Evolutionary conservation across 352 stramenopile genomes (phyloP), one percentile per base, ranked within the genome.

Genomic region (Pythium angustatum): DNA sequence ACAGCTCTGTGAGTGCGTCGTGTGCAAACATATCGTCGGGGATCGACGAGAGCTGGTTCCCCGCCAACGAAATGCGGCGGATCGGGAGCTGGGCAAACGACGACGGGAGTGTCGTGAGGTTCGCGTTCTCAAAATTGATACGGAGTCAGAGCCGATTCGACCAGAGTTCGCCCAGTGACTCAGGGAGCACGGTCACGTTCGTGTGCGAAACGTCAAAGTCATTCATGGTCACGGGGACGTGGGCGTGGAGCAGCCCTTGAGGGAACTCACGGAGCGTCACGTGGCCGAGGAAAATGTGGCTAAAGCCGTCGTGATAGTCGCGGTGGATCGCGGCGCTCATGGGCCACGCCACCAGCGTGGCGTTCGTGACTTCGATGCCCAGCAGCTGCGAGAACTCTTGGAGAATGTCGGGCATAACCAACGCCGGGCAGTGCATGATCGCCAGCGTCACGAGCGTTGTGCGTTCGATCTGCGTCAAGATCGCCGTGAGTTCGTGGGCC

Each of bases 181-280:
- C 40, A 1, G 65, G 65, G 11, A 72, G 22, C 4, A 0, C 21
- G 0, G 65, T 68, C 8, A 72, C 28, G 28, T 72, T 68, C 19
- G 65, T 68, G 40, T n/a, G 48, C 21, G 51, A 64, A 2, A 68
- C 14, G 19, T 61, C 38, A 19, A 68, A 27, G 34, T 68, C 53
- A 24, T 14, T 51, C 1, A 72, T 45, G 0, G 38, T 19, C 10
- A 34, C 21, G 19, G 65, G 65, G 0, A 68, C 17, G 19, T 34
- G n/a, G 14, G 2, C 47, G 28, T 53, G 34, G 27, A 65, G 58
- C 17, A 66, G 26, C 17, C 55, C 64, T 3, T 40, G 27, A n/a
- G 64, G 63, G 22, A 70, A 53, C 2, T 53, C 54, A 19, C 2
- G 31, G 1, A 62, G 28, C 40, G 40, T 62, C 27, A 62, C 54